Percentiles rank a stretch among this genome's conserved stretches.
Conservation (phyloP, 306 rosid genomes). For the Datisca glomerata region DNA sequence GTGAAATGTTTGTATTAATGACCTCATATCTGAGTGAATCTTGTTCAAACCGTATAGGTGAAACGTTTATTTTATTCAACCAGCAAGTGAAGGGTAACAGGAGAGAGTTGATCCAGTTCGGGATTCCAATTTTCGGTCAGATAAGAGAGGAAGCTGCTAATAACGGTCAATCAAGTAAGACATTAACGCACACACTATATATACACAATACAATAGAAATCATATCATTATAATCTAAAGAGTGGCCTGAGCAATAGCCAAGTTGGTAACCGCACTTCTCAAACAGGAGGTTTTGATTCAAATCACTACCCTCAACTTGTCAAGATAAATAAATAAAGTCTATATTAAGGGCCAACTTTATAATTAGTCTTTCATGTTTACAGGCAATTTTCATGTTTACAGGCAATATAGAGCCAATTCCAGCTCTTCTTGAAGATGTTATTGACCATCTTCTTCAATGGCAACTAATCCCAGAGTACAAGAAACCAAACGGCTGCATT, state of each 20-base stretch:
- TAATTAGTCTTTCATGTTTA: too few species aligned
- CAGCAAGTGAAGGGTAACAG: conserved; percentile 81
- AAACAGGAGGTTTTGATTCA: too few species aligned
- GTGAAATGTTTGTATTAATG: not conserved
- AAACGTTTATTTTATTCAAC: conserved; percentile 79
- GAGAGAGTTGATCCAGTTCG: conserved; percentile 90
- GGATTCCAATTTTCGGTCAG: conserved; percentile 84
- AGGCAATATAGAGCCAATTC: conserved; percentile 89
- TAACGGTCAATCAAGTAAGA: conserved; percentile 28
- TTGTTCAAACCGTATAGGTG: conserved; percentile 38
- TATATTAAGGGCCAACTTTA: too few species aligned
- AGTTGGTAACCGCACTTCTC: too few species aligned
- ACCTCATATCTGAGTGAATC: conserved; percentile 10
- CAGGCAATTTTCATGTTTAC: conserved; percentile 6
- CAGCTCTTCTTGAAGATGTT: conserved; percentile 59
- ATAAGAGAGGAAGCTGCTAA: conserved; percentile 56
- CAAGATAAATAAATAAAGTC: too few species aligned
- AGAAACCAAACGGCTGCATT: conserved; percentile 90
- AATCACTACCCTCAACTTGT: too few species aligned
- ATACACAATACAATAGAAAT: too few species aligned
- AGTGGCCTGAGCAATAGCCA: too few species aligned
- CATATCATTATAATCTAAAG: too few species aligned
- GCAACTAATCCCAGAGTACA: conserved; percentile 90
- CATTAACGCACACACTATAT: too few species aligned
- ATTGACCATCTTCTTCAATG: conserved; percentile 88